These are phyloP conservation scores for Phyllosticta citribraziliensis DNA, from an alignment of 2,329 filamentous ascomycete species.

Conservation along the genomic window DNA sequence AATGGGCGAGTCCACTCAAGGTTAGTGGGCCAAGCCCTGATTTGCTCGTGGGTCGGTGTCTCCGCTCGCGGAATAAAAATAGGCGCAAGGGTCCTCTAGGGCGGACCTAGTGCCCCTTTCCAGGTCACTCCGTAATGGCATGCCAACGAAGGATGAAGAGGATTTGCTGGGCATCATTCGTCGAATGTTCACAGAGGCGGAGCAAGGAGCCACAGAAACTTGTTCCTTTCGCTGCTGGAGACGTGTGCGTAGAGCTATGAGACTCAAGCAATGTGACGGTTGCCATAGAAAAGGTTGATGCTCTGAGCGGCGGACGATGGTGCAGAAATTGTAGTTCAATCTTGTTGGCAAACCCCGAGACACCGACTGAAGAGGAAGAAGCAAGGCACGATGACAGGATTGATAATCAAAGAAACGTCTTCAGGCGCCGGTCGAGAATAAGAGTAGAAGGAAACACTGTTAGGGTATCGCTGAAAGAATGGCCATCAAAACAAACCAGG, in stretches of 20 bases:
- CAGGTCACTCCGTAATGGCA: neutral
- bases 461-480: neutral
- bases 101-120: neutral
- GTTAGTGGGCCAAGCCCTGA: neutral
- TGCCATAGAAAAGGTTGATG: neutral
- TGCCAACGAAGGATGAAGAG: neutral
- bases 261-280: neutral
- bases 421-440: neutral
- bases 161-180: neutral
- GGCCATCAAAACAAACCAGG: neutral
- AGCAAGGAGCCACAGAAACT: neutral
- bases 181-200: neutral
- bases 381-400: neutral
- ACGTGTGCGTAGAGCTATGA: neutral
- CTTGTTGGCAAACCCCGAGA: too few species aligned
- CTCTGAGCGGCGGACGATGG: too few species aligned
- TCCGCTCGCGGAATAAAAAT: neutral
- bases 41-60: neutral
- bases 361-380: neutral
- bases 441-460: neutral
- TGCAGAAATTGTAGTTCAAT: too few species aligned
- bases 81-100: neutral
- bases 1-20: neutral
- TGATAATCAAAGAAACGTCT: neutral
- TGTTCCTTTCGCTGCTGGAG: neutral